phyloP scores from a whole-genome alignment of 129 eudicot genomes.

The Artemisia annua region DNA sequence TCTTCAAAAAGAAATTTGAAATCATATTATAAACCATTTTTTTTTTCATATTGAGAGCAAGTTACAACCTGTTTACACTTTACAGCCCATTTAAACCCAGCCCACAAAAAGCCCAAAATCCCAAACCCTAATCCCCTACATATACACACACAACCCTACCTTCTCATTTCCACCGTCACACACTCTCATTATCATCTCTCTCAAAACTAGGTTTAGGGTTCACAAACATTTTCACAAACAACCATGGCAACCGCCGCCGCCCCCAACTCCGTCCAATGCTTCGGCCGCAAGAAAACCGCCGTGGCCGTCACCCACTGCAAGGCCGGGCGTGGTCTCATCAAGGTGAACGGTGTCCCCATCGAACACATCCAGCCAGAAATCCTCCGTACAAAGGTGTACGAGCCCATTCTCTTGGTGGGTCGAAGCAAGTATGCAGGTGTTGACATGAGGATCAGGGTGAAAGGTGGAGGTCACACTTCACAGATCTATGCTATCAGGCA shows the following conservation, averaged over 20 bases:
- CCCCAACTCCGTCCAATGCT: slow-evolving; percentile 64
- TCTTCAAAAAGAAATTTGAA: no score
- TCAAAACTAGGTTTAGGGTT: neutral
- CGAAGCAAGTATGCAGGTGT: slow-evolving; percentile 63
- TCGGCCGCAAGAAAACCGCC: slow-evolving; percentile 82
- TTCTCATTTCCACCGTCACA: neutral
- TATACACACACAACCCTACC: neutral
- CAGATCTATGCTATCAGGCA: slow-evolving; percentile 85
- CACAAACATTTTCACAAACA: neutral
- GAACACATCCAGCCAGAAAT: slow-evolving; percentile 71
- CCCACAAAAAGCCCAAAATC: neutral
- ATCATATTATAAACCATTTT: no score
- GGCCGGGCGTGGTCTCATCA: slow-evolving; percentile 67
- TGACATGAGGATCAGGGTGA: slow-evolving; percentile 78
- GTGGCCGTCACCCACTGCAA: slow-evolving; percentile 88
- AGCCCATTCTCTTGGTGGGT: slow-evolving; percentile 67
- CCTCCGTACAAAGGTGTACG: slow-evolving; percentile 71
- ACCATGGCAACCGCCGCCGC: slow-evolving; percentile 48
- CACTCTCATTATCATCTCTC: slow-evolving; percentile 8
- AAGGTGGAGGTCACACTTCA: slow-evolving; percentile 86
- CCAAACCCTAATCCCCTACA: neutral
- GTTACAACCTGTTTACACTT: no score
- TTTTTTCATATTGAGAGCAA: no score
- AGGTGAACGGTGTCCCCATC: slow-evolving; percentile 71
- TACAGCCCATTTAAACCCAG: no score